These are phyloP conservation scores for Malus hybrid DNA, from an alignment of 331 rosid species.

Conservation along the genomic window DNA sequence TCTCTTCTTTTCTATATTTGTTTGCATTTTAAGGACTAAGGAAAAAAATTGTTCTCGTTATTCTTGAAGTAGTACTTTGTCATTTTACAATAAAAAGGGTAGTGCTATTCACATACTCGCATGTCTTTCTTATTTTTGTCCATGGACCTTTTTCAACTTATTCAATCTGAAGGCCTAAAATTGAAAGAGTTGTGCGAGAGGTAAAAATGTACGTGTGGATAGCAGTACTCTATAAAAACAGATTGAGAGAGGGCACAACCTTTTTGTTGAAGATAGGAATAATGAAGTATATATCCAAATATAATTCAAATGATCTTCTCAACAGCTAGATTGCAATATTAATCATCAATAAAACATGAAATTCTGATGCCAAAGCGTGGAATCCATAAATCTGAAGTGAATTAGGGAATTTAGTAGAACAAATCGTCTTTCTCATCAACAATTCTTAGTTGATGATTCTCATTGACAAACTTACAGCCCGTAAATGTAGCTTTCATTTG, in stretches of 20 bases:
- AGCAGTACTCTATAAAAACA: too few species aligned
- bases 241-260: not conserved
- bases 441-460: slow-evolving; percentile 26
- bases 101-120: too few species aligned
- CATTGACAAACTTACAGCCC: slow-evolving; percentile 44
- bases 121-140: too few species aligned
- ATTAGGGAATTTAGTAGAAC: slow-evolving; percentile 35
- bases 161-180: too few species aligned
- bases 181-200: too few species aligned
- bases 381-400: slow-evolving; percentile 22
- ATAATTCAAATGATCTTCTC: slow-evolving; percentile 4
- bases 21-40: not conserved
- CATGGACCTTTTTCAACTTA: too few species aligned
- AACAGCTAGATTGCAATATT: slow-evolving; percentile 29
- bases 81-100: not conserved
- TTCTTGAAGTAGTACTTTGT: not conserved
- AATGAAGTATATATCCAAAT: not conserved
- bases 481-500: slow-evolving; percentile 41
- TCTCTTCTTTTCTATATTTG: not conserved
- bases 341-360: slow-evolving; percentile 13
- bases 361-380: slow-evolving; percentile 29
- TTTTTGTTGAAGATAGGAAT: slow-evolving; percentile 15
- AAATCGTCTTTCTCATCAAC: slow-evolving; percentile 22
- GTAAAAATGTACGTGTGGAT: too few species aligned
- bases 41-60: not conserved